phyloP scores from a whole-genome alignment of 225 moss, liverwort and hornwort genomes.

The Marchantia polymorpha region DNA sequence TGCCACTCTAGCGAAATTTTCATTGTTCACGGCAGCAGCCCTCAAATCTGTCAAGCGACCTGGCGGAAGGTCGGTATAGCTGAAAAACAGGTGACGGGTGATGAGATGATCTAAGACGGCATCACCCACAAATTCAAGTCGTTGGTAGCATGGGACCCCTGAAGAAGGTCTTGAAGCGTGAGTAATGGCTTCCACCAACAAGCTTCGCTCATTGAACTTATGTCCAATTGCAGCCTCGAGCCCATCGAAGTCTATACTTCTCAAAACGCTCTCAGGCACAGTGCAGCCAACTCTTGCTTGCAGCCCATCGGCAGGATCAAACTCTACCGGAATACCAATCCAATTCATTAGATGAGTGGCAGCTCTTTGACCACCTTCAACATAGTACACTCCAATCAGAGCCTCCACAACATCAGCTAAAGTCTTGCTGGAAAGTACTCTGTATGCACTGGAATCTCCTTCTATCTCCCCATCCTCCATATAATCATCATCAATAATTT shows the following conservation, averaged over 20 bases:
- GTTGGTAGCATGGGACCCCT: constrained; percentile 95
- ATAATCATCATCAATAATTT: constrained; percentile 69
- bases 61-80: constrained; percentile 95
- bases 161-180: constrained; percentile 99
- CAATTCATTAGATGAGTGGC: constrained; percentile 99
- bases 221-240: constrained; percentile 84
- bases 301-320: constrained; percentile 71
- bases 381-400: constrained; percentile 95
- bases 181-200: constrained; percentile 93
- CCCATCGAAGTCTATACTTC: constrained; percentile 75
- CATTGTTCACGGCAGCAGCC: constrained; percentile 98
- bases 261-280: constrained; percentile 81
- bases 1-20: constrained; percentile 92
- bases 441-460: constrained; percentile 95
- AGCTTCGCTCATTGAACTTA: constrained; percentile 75
- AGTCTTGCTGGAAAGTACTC: constrained; percentile 98
- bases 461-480: constrained; percentile 99
- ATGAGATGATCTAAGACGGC: constrained; percentile 95
- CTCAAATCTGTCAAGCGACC: constrained; percentile 96
- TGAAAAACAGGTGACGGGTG: constrained; percentile 84
- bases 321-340: constrained; percentile 98
- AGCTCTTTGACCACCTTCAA: constrained; percentile 89
- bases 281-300: constrained; percentile 81
- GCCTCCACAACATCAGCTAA: constrained; percentile 99
- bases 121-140: constrained; percentile 98